A percentile compares a stretch with the other conserved stretches of the same genome.
Conservation (phyloP, 2,329 filamentous ascomycete species). For the Talaromyces verruculosus region DNA sequence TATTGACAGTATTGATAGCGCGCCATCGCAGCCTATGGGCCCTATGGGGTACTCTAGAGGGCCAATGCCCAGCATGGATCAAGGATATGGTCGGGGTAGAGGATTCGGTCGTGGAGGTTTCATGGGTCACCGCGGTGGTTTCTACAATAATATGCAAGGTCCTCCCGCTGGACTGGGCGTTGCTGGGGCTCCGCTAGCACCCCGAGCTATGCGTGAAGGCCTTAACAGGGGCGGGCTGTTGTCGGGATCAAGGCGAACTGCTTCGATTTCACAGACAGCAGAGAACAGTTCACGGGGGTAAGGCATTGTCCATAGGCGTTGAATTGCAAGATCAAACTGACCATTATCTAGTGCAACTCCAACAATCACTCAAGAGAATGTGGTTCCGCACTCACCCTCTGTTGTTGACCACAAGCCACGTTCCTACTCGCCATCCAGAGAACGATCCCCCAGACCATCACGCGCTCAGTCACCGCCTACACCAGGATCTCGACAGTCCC, state of each 20-base stretch:
- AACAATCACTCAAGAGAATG: conserved; percentile 31
- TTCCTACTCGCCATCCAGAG: conserved; percentile 36
- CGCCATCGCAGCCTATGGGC: conserved; percentile 25
- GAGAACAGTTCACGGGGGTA: conserved; percentile 35
- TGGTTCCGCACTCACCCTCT: conserved; percentile 31
- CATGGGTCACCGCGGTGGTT: conserved; percentile 41
- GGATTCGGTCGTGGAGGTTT: conserved; percentile 51
- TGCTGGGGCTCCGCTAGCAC: conserved; percentile 78
- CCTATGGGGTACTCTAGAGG: conserved; percentile 32
- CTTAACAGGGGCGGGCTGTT: conserved; percentile 62
- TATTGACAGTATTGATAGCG: conserved; percentile 34
- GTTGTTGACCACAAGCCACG: conserved; percentile 30
- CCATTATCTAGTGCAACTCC: conserved; percentile 14
- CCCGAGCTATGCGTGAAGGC: conserved; percentile 90
- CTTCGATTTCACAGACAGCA: conserved; percentile 25
- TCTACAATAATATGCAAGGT: conserved; percentile 37
- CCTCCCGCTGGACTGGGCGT: conserved; percentile 54
- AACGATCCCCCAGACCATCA: conserved; percentile 32
- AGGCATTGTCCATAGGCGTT: conserved; percentile 23
- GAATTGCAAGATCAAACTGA: conserved; percentile 4
- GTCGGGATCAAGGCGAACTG: conserved; percentile 36
- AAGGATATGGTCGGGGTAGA: conserved; percentile 43
- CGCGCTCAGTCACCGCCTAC: conserved; percentile 34
- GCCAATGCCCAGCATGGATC: conserved; percentile 28
- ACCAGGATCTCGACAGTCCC: conserved; percentile 20